Percentiles rank a stretch among this genome's conserved stretches.
These are phyloP conservation scores for Vararia minispora DNA, from an alignment of 768 basidiomycete species.

Conservation along the genomic window DNA sequence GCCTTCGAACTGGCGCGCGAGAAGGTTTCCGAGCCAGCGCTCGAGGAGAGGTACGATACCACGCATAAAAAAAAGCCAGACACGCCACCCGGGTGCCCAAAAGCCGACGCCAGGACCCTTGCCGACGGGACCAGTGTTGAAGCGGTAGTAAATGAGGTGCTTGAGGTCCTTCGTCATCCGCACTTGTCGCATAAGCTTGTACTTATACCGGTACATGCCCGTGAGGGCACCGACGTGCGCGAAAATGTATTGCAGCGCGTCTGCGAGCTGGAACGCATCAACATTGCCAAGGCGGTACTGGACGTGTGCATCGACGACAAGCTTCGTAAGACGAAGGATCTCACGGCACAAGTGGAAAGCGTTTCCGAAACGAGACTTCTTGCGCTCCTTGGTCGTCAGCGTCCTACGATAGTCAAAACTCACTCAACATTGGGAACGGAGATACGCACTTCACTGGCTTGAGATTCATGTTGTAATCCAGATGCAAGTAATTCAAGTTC, in stretches of 20 bases:
- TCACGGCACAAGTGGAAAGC: slow-evolving; percentile 98
- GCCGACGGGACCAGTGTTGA: slow-evolving; percentile 99
- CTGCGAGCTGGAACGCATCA: slow-evolving; percentile 98
- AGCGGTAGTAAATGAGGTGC: slow-evolving; percentile 95
- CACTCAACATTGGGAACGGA: slow-evolving; percentile 5
- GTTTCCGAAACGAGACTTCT: slow-evolving; percentile 99
- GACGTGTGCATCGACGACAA: slow-evolving; percentile 97
- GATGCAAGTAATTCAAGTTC: slow-evolving; percentile 88
- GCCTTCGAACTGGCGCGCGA: slow-evolving; percentile 97
- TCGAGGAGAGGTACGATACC: slow-evolving; percentile 97
- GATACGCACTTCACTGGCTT: slow-evolving; percentile 75
- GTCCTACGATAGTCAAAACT: slow-evolving; percentile 48
- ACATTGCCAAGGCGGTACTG: slow-evolving; percentile 98
- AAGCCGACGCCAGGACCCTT: slow-evolving; percentile 99
- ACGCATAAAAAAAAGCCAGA: slow-evolving; percentile 99
- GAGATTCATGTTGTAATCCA: slow-evolving; percentile 98
- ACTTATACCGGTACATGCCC: slow-evolving; percentile 99
- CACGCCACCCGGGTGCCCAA: slow-evolving; percentile 99
- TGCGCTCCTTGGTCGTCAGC: slow-evolving; percentile 96
- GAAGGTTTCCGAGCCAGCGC: slow-evolving; percentile 92
- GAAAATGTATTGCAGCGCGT: slow-evolving; percentile 97
- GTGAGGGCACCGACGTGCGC: slow-evolving; percentile 95
- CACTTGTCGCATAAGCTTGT: slow-evolving; percentile 99
- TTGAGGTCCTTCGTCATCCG: slow-evolving; percentile 99
- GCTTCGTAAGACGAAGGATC: slow-evolving; percentile 93